phyloP scores from a whole-genome alignment of 176 grass and related monocot species.

The Leersia perrieri region DNA sequence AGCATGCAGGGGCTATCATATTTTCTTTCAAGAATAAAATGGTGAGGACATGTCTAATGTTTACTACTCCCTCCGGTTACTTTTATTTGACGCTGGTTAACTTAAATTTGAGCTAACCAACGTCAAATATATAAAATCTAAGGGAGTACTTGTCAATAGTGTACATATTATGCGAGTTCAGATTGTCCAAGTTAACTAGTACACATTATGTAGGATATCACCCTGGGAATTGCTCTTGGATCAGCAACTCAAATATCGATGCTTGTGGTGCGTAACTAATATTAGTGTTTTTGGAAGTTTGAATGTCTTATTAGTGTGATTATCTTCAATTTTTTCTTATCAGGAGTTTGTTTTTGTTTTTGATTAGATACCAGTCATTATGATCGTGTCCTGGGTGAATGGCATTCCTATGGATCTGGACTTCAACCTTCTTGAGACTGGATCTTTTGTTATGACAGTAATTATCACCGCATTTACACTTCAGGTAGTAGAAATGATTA shows the following conservation, averaged over 20 bases:
- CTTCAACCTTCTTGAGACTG: slow-evolving; percentile 60
- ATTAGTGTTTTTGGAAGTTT: not conserved
- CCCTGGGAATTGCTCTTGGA: slow-evolving; percentile 54
- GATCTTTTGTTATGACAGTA: slow-evolving; percentile 47
- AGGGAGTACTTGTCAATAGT: too few relatives aligned
- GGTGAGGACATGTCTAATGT: slow-evolving; percentile 12
- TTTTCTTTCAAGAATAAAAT: slow-evolving; percentile 65
- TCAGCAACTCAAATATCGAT: slow-evolving; percentile 67
- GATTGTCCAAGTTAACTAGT: not conserved
- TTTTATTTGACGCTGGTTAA: too few relatives aligned
- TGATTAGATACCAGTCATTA: slow-evolving; percentile 52
- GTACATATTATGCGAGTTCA: not conserved
- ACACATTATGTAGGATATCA: slow-evolving; percentile 52
- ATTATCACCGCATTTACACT: slow-evolving; percentile 53
- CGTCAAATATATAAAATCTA: too few relatives aligned
- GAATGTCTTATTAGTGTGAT: not conserved
- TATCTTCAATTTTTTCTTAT: not conserved
- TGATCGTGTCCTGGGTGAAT: slow-evolving; percentile 58
- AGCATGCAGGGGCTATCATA: slow-evolving; percentile 56
- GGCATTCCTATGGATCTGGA: slow-evolving; percentile 64
- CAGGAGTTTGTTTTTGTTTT: slow-evolving; percentile 7
- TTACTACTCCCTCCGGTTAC: too few relatives aligned
- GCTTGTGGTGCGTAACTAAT: slow-evolving; percentile 59
- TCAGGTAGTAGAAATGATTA: slow-evolving; percentile 38
- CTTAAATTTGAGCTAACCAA: too few relatives aligned